phyloP scores from a whole-genome alignment of 1,284 basidiomycete genomes.

The Sphagnurus paluster region DNA sequence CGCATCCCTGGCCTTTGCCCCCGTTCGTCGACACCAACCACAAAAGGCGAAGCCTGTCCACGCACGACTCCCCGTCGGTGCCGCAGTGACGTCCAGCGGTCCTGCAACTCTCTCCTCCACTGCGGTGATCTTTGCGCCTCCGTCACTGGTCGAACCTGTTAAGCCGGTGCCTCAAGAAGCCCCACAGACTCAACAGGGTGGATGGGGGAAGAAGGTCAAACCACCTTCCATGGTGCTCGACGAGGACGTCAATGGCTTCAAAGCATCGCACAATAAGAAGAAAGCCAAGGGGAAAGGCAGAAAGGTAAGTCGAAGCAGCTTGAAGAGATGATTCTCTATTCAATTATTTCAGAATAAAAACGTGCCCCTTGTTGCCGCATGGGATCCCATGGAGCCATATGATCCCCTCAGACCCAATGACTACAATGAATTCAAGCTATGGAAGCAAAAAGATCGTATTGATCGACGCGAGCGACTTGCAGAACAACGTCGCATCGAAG shows the following conservation, averaged over 20 bases:
- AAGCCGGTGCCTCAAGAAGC: slow-evolving; percentile 27
- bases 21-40: slow-evolving; percentile 57
- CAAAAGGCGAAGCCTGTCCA: slow-evolving; percentile 54
- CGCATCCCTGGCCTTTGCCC: slow-evolving; percentile 83
- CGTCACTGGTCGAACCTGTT: slow-evolving; percentile 50
- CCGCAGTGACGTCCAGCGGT: slow-evolving; percentile 43
- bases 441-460: slow-evolving; percentile 72
- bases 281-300: slow-evolving; percentile 50
- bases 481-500: slow-evolving; percentile 56
- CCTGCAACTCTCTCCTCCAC: slow-evolving; percentile 57
- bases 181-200: slow-evolving; percentile 30
- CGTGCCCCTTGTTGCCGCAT: slow-evolving; percentile 47
- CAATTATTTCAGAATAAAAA: slow-evolving; percentile 64
- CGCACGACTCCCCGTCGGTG: slow-evolving; percentile 62
- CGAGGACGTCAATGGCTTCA: slow-evolving; percentile 86
- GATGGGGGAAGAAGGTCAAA: slow-evolving; percentile 85
- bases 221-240: slow-evolving; percentile 87
- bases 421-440: slow-evolving; percentile 81
- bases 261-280: slow-evolving; percentile 49
- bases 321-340: neutral
- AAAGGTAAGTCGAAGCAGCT: slow-evolving; percentile 47
- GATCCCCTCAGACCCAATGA: slow-evolving; percentile 83
- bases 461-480: slow-evolving; percentile 64
- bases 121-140: slow-evolving; percentile 72
- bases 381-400: slow-evolving; percentile 80